Evolutionary conservation across 2,329 filamentous ascomycete species (phyloP), one percentile per base, ranked within the genome.

Genomic region (Fusarium pilosicola): DNA sequence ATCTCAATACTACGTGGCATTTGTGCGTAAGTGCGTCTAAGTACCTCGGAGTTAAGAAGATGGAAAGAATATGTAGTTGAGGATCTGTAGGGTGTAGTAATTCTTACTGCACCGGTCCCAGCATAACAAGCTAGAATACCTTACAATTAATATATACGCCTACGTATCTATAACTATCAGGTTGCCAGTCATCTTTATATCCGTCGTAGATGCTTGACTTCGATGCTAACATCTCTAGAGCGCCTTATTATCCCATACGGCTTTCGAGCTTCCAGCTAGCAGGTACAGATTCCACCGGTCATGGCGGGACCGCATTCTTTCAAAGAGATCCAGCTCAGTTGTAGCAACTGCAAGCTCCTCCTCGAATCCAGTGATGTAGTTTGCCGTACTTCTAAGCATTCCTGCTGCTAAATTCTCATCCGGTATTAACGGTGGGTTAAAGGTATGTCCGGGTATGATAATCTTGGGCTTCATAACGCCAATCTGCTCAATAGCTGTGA

Each of bases 141-240:
- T 28, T 28, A 28, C 7, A 28, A 7, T 28, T 28, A 6, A 28
- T 28, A 28, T 28, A 6, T 28, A 28, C 26, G 26, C 26, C 7
- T 28, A 28, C 7, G 11, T 30, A 30, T 1, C 30, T 30, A 12
- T 11, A 30, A 30, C 9, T 3, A 3, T 30, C 28, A 30, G 28
- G 28, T 11, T 30, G 3, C 3, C 28, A 11, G 9, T 11, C 9
- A 30, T 1, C 28, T 3, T 30, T 11, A 11, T 30, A 3, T 1
- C 28, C 28, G 28, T 30, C 28, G 9, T 30, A 30, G 3, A 3
- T 3, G 9, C 28, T 30, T 30, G 9, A 3, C 28, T 30, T 13
- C 5, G 13, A 7, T 32, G 13, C 32, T 32, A 13, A 14, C 6
- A 2, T 7, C 13, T 32, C 32, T 32, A 32, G 32, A 32, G 32